Evolutionary conservation across 2,329 filamentous ascomycete species (phyloP), one percentile per base, ranked within the genome.

Genomic region (Alternaria panax): DNA sequence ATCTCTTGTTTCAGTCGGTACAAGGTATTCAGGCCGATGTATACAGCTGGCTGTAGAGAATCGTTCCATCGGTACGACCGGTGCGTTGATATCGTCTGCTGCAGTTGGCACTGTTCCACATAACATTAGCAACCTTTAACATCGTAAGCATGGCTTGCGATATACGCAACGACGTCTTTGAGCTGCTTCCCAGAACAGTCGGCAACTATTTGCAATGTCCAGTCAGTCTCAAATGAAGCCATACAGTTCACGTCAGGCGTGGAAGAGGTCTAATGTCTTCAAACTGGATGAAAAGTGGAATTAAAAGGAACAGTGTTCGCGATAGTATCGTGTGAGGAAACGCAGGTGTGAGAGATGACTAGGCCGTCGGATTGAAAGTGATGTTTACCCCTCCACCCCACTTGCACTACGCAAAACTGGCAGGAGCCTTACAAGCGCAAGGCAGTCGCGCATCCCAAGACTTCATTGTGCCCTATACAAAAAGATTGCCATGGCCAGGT

Each of bases 351-450:
- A 14, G 12, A 38, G 32, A 12, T 16, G 22, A 8, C 16, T 5
- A 16, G 47, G 12, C n/a, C 18, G 9, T 51, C 18, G 32, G 1
- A 22, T 6, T 24, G 25, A 53, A 20, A 32, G 30, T 22, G 27
- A 53, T n/a, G 20, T 53, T 53, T 46, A 47, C 42, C 52, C 52
- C 42, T 54, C 51, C 20, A 46, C 51, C 51, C 51, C 51, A 32
- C 51, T 27, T 51, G 24, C 51, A 32, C 41, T 27, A 38, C 43
- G 18, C 43, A 7, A 32, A 32, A 32, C 7, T 22, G 43, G n/a
- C 11, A 38, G 36, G n/a, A 18, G n/a, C 36, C n/a, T 38, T n/a
- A 20, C 36, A 38, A 20, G 8, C 36, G 36, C n/a, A n/a, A 38
- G n/a, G 7, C n/a, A 18, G n/a, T 38, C 36, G 36, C 32, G 32